Base-by-base conservation (phyloP, 768 basidiomycete genomes). In the Russula sp. region DNA sequence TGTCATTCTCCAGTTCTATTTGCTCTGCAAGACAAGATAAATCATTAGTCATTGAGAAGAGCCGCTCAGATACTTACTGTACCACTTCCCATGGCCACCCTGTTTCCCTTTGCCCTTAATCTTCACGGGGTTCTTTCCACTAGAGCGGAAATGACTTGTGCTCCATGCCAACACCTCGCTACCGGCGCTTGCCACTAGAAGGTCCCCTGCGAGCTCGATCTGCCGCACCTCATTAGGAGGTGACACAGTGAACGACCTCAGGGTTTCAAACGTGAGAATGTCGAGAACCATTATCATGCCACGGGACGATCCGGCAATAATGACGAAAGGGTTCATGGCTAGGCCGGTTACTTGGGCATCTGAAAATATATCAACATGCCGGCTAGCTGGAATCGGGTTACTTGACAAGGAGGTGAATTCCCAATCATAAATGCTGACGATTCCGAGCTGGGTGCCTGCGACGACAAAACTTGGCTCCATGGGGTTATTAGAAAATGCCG, bases 151-250 rank as follows among this genome's bases (percentile, higher is more conserved):
- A 2, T 76, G 77, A 4, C 83, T 87, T 6, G 85, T 83, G 68
- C 80, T 83, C 88, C 89, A 93, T 1, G 86, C 80, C 72, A 89
- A 75, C 3, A 90, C 83, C 48, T 80, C 75, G 63, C 81, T 83
- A 10, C 85, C 89, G 4, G 87, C 80, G 36, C 78, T 77, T 13
- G 83, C 84, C 51, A 91, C 71, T 26, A 93, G 62, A 13, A 83
- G 73, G 56, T 88, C 81, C 3, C 79, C 72, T 49, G 79, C 79
- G 8, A 92, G 69, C 13, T 85, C 61, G 36, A 93, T 84, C 69
- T 83, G 82, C 38, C 76, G 77, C 20, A 90, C 86, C 1, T 70
- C 70, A 64, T 80, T 62, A 42, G 59, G 30, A 20, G 56, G 59
- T 16, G 85, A 83, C 3, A 80, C 78, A 0, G 78, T 65, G 68